phyloP scores from a whole-genome alignment of 257 asterid species.

The Forsythia viridissima region DNA sequence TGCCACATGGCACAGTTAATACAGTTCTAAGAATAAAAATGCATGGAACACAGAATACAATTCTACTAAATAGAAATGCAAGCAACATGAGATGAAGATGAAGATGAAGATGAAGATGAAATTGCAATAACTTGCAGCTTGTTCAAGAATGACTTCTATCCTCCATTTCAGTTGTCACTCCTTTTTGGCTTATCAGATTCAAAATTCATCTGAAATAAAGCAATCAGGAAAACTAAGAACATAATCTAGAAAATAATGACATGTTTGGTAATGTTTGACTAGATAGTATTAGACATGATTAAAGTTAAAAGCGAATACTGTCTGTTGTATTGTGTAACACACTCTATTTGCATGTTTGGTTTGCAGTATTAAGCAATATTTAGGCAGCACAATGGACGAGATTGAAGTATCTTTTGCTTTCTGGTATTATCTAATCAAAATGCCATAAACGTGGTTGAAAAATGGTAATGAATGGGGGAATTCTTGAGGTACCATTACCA shows the following conservation, averaged over 20 bases:
- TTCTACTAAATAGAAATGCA: background rate
- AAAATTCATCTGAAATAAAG: conserved; percentile 46
- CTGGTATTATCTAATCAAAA: background rate
- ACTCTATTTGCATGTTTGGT: background rate
- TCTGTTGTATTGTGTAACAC: background rate
- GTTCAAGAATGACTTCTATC: background rate
- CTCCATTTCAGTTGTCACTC: conserved; percentile 42
- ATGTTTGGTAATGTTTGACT: background rate
- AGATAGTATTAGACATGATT: too few species aligned
- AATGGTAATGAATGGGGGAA: background rate
- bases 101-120: background rate
- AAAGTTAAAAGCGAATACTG: background rate
- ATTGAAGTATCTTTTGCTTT: background rate
- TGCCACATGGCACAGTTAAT: background rate
- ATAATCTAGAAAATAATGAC: background rate
- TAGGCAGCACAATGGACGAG: too few species aligned
- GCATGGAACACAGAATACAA: background rate
- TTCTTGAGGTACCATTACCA: conserved; percentile 30
- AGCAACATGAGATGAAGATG: background rate
- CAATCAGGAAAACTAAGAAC: background rate
- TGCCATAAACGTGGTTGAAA: background rate
- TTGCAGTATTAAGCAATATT: too few species aligned
- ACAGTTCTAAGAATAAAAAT: background rate
- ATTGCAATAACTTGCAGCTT: background rate
- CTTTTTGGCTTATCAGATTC: conserved; percentile 66